phyloP scores from a whole-genome alignment of 2,329 filamentous ascomycete species.

The Claviceps citrina region DNA sequence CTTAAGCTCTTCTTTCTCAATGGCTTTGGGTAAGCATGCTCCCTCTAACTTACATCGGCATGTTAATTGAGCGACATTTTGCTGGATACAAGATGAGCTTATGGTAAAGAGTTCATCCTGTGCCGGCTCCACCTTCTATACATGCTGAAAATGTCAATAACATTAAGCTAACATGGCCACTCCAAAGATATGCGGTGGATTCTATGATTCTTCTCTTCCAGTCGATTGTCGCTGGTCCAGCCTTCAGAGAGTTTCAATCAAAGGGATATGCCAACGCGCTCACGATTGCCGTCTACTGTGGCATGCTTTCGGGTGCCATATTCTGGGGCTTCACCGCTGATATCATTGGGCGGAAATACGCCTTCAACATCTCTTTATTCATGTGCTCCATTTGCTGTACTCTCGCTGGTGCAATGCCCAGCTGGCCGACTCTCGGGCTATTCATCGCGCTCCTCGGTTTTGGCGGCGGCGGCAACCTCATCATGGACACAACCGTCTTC shows the following conservation, averaged over 20 bases:
- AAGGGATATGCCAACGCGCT: slow-evolving; percentile 39
- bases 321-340: slow-evolving; percentile 57
- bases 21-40: slow-evolving; percentile 33
- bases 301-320: slow-evolving; percentile 39
- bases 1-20: slow-evolving; percentile 46
- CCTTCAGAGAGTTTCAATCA: slow-evolving; percentile 43
- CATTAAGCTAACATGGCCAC: background rate
- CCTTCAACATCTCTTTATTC: slow-evolving; percentile 53
- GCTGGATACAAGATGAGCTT: too few species aligned
- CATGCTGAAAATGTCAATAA: too few species aligned
- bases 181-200: slow-evolving; percentile 29
- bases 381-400: slow-evolving; percentile 42
- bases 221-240: slow-evolving; percentile 43
- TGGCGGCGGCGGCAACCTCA: slow-evolving; percentile 37
- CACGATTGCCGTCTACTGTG: slow-evolving; percentile 45
- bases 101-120: too few species aligned
- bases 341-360: slow-evolving; percentile 50
- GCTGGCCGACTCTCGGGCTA: slow-evolving; percentile 47
- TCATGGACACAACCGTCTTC: slow-evolving; percentile 36
- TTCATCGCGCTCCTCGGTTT: slow-evolving; percentile 50
- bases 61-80: background rate
- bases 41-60: background rate
- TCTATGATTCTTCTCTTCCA: slow-evolving; percentile 39
- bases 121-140: too few species aligned
- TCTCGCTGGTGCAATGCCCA: slow-evolving; percentile 50